Evolutionary conservation across 371 early-diverging fungal genomes (phyloP), one percentile per base, ranked within the genome.

Genomic region (Lichtheimia ornata): DNA sequence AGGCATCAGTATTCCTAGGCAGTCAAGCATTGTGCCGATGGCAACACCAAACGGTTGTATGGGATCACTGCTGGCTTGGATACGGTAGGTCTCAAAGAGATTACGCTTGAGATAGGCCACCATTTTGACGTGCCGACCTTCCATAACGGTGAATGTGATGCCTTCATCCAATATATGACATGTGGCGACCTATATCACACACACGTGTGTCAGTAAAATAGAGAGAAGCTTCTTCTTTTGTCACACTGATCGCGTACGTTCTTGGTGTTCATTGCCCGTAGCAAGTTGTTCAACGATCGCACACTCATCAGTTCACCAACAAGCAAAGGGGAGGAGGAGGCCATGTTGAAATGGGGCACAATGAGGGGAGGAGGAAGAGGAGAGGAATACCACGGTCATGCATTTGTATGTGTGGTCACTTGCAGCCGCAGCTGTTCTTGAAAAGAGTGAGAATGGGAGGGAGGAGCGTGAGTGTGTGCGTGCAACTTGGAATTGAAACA

Each of bases 81-180:
- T 62, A 27, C 42, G 28, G 52, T 65, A 76, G 6, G 43, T 25
- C 22, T 67, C 61, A 56, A 81, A 81, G 49, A 72, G 44, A 12
- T 70, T 58, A 3, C 66, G 59, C 47, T 67, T 67, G 3, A 77
- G 18, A 60, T 72, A 81, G 15, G 70, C 74, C 11, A 70, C 60
- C 14, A 70, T 75, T 56, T 74, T 73, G 13, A 73, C 65, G 24
- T 63, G 50, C 7, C 65, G 71, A 4, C 60, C 30, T 17, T 72
- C 66, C 59, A 70, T 69, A 3, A 69, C 69, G 3, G 75, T 66
- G 18, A 81, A 61, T 2, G 69, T 69, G 4, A 81, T 28, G 0
- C 78, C 81, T 63, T 76, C 76, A 51, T 70, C 69, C 44, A 65
- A 62, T 51, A 77, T 69, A 50, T 61, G 61, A 20, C 67, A 67